A percentile compares a stretch with the other conserved stretches of the same genome.
phyloP scores from a whole-genome alignment of 176 grass and related monocot genomes.

The Puccinellia tenuiflora region DNA sequence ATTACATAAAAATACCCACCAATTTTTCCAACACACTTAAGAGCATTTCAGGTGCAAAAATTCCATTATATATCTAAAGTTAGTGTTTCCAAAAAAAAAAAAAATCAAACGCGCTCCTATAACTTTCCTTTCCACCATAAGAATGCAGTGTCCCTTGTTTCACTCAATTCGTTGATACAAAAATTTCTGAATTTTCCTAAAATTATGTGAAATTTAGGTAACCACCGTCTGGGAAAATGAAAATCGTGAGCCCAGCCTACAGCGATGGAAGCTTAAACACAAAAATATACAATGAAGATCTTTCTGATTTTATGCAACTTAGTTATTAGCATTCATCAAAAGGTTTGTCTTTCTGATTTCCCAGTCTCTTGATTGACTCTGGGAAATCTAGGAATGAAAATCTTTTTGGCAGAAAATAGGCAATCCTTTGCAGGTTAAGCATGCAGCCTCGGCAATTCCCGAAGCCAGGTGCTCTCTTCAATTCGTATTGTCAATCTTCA shows the following conservation, averaged over 20 bases:
- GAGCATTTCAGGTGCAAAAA: constrained; percentile 3
- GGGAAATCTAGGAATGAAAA: no score
- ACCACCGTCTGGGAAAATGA: neutral
- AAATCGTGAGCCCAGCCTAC: neutral
- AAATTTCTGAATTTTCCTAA: neutral
- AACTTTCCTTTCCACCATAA: neutral
- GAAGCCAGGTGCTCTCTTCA: no score
- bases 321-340: neutral
- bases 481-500: no score
- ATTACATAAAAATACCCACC: neutral
- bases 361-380: neutral
- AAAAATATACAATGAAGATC: neutral
- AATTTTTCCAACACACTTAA: neutral
- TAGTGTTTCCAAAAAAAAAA: neutral
- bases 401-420: no score
- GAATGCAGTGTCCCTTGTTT: neutral
- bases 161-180: neutral
- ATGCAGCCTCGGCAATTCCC: no score
- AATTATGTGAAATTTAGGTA: neutral
- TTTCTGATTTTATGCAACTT: neutral
- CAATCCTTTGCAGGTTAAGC: no score
- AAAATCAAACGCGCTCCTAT: neutral
- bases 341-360: neutral
- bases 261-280: neutral
- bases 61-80: neutral